phyloP scores from a whole-genome alignment of 1,284 basidiomycete genomes.

The Heliocybe sulcata region DNA sequence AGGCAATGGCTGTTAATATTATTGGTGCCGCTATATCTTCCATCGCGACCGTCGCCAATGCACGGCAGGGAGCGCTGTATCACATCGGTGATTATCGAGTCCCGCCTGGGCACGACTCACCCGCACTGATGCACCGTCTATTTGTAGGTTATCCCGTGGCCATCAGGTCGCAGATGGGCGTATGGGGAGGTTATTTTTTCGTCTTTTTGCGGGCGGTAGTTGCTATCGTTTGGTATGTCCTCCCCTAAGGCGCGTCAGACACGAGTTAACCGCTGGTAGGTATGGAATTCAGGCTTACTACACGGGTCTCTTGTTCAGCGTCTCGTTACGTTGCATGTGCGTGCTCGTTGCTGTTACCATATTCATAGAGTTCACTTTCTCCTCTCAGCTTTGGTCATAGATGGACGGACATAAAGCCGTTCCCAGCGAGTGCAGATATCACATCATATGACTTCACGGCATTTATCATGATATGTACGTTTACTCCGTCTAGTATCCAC shows the following conservation, averaged over 20 bases:
- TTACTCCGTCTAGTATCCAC: background rate
- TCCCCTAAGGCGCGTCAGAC: background rate
- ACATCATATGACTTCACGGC: slow-evolving; percentile 2
- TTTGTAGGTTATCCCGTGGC: slow-evolving; percentile 1
- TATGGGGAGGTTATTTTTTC: slow-evolving; percentile 3
- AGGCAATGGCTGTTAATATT: slow-evolving; percentile 3
- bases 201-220: slow-evolving; percentile 3
- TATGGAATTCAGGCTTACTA: slow-evolving; percentile 2
- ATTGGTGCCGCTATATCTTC: background rate
- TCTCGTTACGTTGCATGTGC: slow-evolving; percentile 1
- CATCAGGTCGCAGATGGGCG: slow-evolving; percentile 2
- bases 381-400: slow-evolving; percentile 1
- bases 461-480: slow-evolving; percentile 3
- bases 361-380: background rate
- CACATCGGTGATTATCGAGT: background rate
- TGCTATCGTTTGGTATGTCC: slow-evolving; percentile 2
- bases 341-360: background rate
- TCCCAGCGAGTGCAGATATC: background rate
- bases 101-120: background rate
- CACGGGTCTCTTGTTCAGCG: slow-evolving; percentile 1
- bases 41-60: slow-evolving; percentile 1
- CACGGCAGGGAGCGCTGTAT: slow-evolving; percentile 1
- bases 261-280: background rate
- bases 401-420: slow-evolving; percentile 3
- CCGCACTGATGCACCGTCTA: background rate